Base-by-base conservation (phyloP, 441 rosid genomes). In the Macaranga tanarius region DNA sequence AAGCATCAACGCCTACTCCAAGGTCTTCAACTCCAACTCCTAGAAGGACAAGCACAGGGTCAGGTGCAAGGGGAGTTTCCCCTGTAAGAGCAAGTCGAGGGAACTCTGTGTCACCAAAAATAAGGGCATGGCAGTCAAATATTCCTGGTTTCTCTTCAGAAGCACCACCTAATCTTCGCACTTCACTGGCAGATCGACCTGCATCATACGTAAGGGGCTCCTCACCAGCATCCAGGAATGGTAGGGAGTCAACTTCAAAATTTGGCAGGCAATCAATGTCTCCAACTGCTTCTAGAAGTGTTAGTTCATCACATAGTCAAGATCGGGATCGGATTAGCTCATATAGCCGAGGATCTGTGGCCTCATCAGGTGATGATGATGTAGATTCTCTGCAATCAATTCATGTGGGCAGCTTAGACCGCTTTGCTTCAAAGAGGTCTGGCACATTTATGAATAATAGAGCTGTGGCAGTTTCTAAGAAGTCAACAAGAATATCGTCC, bases 361-460 rank as follows among this genome's bases (percentile, higher is more conserved):
- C 91, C 80, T 96, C 99, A 67, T 93, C 92, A 67, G 97, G 93
- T 47, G 98, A 96, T 84, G 97, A 96, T 83, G 98, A 96, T 54
- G 70, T 83, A 59, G 97, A 86, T 50, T 89, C 92, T 67, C 56
- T 89, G 72, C 97, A 87, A 71, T 88, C 93, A 45, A 70, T 85
- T 82, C 81, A 88, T 44, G 75, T 86, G 67, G 80, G 88, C 65
- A 85, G 85, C 79, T 80, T 89, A 56, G 90, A 82, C 77, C 83
- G 77, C 67, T 83, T 82, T 34, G 79, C 89, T 69, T 63, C 90
- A 42, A 87, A 83, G 82, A 85, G 85, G 82, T 84, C 72, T 68
- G 86, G 90, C 78, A 79, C 85, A 22, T 79, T 82, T 80, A 83
- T 89, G 62, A 89, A 78, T 79, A 91, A 84, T 81, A 90, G 86